These are phyloP conservation scores for Pelargonium exstipulatum DNA, from an alignment of 441 rosid species.

Conservation along the genomic window DNA sequence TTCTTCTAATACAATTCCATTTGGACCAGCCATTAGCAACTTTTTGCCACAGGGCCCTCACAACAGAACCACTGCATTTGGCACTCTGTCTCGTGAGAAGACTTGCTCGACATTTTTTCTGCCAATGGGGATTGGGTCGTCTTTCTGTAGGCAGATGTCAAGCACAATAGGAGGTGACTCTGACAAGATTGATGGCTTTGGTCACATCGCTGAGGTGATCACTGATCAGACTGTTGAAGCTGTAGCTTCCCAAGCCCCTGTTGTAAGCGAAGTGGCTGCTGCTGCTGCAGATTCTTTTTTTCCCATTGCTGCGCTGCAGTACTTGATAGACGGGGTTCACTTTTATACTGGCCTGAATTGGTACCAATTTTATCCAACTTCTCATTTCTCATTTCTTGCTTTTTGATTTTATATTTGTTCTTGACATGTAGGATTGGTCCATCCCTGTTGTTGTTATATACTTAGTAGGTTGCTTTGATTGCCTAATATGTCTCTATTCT, in stretches of 20 bases:
- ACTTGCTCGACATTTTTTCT: constrained; percentile 14
- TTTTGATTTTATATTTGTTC: background rate
- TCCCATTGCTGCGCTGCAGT: constrained; percentile 45
- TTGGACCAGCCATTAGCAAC: constrained; percentile 14
- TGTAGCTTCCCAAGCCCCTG: constrained; percentile 29
- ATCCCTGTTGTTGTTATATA: background rate
- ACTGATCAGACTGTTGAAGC: constrained; percentile 22
- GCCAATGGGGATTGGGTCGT: constrained; percentile 27
- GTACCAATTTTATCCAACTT: constrained; percentile 20
- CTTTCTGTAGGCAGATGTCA: constrained; percentile 34
- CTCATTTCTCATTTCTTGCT: background rate
- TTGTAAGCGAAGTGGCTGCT: constrained; percentile 37
- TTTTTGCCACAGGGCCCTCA: background rate
- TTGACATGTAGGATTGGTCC: background rate
- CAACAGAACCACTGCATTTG: constrained; percentile 12
- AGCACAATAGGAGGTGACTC: constrained; percentile 34
- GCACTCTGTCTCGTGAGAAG: constrained; percentile 23
- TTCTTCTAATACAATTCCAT: background rate
- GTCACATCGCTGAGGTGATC: constrained; percentile 29
- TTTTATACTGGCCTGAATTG: constrained; percentile 42
- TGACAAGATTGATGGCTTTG: constrained; percentile 35
- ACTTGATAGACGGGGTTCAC: constrained; percentile 42
- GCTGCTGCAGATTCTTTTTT: constrained; percentile 48
- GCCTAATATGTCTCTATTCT: background rate
- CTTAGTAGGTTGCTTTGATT: background rate